Conservation (phyloP, 2,329 filamentous ascomycete genomes). For the Chrysoporthe austroafricana region DNA sequence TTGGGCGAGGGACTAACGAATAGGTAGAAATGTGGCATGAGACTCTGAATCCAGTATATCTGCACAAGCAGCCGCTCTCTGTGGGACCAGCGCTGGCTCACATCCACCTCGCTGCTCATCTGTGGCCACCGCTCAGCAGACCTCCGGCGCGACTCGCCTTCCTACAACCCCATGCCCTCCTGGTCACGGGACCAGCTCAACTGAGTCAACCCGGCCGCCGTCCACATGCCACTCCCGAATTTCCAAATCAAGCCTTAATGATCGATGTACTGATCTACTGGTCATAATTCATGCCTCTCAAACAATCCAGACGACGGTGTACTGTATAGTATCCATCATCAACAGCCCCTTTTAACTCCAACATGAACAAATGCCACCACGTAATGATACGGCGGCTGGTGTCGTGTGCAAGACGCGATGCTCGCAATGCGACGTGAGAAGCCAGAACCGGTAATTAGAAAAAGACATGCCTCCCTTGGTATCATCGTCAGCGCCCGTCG, state of each 20-base stretch:
- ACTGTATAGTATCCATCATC: conserved; percentile 6
- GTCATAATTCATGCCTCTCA: conserved; percentile 4
- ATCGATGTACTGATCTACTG: background rate
- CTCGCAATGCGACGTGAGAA: conserved; percentile 1
- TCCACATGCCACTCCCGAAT: background rate
- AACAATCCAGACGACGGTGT: conserved; percentile 9
- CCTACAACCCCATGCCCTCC: too few species aligned
- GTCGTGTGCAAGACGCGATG: conserved; percentile 4
- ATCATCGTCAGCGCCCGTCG: conserved; percentile 23
- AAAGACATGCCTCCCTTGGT: conserved; percentile 22
- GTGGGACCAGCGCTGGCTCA: background rate
- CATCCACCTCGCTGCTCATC: background rate
- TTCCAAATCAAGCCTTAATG: background rate
- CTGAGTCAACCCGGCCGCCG: background rate
- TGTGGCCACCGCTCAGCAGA: background rate
- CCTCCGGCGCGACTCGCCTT: background rate
- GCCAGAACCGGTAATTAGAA: background rate
- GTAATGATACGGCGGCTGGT: conserved; percentile 2
- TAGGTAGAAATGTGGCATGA: background rate
- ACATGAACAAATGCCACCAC: conserved; percentile 6
- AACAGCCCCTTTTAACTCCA: conserved; percentile 3
- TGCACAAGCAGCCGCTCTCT: background rate
- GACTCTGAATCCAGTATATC: background rate
- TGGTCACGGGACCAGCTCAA: background rate
- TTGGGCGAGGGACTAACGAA: background rate